These are phyloP conservation scores for Penicillium sp. DNA, from an alignment of 2,329 filamentous ascomycete species.

Conservation along the genomic window DNA sequence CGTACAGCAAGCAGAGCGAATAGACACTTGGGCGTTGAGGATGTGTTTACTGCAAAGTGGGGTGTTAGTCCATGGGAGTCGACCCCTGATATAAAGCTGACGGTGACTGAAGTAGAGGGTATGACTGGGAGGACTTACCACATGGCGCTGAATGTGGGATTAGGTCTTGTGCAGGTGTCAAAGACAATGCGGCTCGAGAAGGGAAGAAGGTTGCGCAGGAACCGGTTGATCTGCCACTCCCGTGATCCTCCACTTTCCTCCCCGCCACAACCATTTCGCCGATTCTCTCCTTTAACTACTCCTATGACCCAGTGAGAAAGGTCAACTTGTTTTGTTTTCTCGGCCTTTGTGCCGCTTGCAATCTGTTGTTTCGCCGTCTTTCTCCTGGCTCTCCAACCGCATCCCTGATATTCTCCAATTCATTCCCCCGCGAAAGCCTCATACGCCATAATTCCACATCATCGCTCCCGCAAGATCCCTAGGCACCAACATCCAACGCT, in stretches of 20 bases:
- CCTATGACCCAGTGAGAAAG: constrained; percentile 4
- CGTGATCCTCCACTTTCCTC: constrained; percentile 28
- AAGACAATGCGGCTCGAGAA: constrained; percentile 5
- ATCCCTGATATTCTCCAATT: background rate
- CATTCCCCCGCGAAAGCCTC: constrained; percentile 5
- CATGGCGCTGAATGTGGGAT: constrained; percentile 19
- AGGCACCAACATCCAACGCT: constrained; percentile 15
- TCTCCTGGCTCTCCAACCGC: background rate
- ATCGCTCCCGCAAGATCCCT: background rate
- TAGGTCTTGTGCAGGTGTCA: background rate
- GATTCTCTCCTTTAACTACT: constrained; percentile 6
- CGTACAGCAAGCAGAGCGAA: constrained; percentile 93
- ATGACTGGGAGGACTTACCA: constrained; percentile 23
- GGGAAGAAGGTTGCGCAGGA: constrained; percentile 17
- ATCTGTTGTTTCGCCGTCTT: background rate
- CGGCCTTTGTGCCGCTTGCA: constrained; percentile 13
- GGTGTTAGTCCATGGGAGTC: constrained; percentile 11
- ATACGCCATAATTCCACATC: constrained; percentile 1
- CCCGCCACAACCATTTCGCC: constrained; percentile 24
- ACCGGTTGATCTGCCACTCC: constrained; percentile 25
- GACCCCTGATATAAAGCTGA: background rate
- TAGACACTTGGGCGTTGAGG: constrained; percentile 94
- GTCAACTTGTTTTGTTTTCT: constrained; percentile 1
- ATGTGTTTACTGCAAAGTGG: constrained; percentile 77
- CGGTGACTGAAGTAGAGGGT: background rate